A percentile compares a stretch with the other conserved stretches of the same genome.
These are phyloP conservation scores for Tillandsia leiboldiana DNA, from an alignment of 176 grass and related monocot genomes.

Conservation along the genomic window DNA sequence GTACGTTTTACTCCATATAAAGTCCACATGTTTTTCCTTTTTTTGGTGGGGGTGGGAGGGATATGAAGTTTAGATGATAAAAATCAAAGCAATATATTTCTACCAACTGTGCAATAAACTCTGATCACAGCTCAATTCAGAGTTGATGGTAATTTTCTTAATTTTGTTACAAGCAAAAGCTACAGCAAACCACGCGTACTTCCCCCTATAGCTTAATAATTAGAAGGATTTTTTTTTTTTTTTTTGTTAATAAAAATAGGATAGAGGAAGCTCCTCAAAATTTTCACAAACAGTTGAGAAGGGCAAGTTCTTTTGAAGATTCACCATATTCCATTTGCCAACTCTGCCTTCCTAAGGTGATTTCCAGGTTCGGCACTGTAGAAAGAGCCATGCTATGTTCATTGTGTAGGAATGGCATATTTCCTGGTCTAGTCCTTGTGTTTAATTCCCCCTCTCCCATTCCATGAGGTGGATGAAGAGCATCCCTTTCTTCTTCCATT, in stretches of 20 bases:
- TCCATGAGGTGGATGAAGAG: conserved; percentile 15
- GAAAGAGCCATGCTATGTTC: conserved; percentile 28
- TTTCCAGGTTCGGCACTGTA: conserved; percentile 54
- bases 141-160: background rate
- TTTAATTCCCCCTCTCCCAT: conserved; percentile 15
- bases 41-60: no score
- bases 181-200: background rate
- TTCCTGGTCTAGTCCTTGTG: background rate
- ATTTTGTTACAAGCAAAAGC: background rate
- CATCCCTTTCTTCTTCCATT: conserved; percentile 7
- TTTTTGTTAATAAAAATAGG: background rate
- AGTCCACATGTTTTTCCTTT: no score
- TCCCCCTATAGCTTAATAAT: background rate
- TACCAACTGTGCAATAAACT: no score
- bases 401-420: background rate
- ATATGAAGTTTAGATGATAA: no score
- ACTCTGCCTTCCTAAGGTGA: conserved; percentile 64
- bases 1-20: no score
- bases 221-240: background rate
- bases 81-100: no score
- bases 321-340: conserved; percentile 38
- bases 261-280: background rate
- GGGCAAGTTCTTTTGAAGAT: conserved; percentile 39
- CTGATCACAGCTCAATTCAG: no score
- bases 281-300: conserved; percentile 50